Percentiles rank a stretch among this genome's conserved stretches.
Conservation (phyloP, 305 asterid genomes). For the Fraxinus nigra region DNA sequence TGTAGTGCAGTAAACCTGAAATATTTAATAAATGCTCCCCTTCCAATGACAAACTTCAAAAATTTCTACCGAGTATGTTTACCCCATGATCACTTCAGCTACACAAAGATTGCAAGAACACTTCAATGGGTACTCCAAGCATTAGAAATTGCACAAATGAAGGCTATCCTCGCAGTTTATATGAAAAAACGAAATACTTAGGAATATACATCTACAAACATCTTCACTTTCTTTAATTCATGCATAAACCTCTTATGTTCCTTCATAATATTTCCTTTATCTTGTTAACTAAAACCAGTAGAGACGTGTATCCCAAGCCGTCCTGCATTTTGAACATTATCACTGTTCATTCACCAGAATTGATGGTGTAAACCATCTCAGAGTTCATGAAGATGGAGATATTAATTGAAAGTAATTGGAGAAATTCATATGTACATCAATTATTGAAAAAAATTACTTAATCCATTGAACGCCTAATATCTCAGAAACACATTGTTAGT, state of each 20-base stretch:
- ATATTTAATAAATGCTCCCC: neutral
- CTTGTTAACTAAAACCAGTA: neutral
- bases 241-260: neutral
- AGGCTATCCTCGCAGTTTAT: neutral
- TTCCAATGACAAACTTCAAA: neutral
- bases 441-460: neutral
- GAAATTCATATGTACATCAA: neutral
- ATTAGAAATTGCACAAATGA: neutral
- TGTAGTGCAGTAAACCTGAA: neutral
- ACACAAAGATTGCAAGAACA: neutral
- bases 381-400: neutral
- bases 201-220: neutral
- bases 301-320: neutral
- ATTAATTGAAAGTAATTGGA: neutral
- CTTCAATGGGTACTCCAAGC: neutral
- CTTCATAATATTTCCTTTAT: neutral
- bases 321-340: neutral
- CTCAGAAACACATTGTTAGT: neutral
- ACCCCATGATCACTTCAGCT: neutral
- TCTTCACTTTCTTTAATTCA: neutral
- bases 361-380: neutral
- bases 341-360: neutral
- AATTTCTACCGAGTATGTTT: neutral
- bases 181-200: neutral
- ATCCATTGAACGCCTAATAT: neutral